Evolutionary conservation across 2,329 filamentous ascomycete species (phyloP), one percentile per base, ranked within the genome.

Genomic region (Aspergillus oerlinghausenensis): DNA sequence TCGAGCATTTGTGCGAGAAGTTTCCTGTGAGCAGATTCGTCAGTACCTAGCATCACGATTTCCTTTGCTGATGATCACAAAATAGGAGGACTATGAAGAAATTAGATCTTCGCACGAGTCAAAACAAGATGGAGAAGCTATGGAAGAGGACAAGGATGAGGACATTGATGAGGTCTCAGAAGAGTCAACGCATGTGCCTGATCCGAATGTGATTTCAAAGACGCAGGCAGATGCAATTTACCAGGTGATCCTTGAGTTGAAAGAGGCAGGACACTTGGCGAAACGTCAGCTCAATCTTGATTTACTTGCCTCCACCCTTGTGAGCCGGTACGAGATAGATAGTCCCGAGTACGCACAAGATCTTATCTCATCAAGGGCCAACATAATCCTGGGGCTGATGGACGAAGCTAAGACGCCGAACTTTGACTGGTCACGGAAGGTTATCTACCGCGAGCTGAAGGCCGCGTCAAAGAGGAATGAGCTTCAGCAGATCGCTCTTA

Each of bases 1-100:
- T 77, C 61, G 67, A 71, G 48, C 75, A 80, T 63, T 67, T 79
- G 23, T 72, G 71, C 25, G 70, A 75, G 49, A 74, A 75, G 50
- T 79, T 76, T 59, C 65, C 70, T 43, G 76, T 78, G 63, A 60
- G 69, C 59, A 25, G 10, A 28, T 21, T 14, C 40, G 19, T 10
- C 8, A 25, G 4, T 21, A 5, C n/a, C n/a, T 17, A 28, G 51
- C 29, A 29, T 17, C 50, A 4, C 45, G 19, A 14, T 50, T 50
- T 49, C 50, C 1, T 17, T 14, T 45, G 19, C 19, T 52, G n/a
- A 49, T 52, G 56, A 35, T 52, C 40, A 32, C 59, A 40, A 59
- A 28, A 23, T 55, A 75, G 72, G 70, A 74, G 49, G 67, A 71
- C 8, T 74, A 70, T 28, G 67, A 71, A 32, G 55, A 65, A 25